Evolutionary conservation across 352 stramenopile species (phyloP).

Genomic region (Globisporangium ultimum): DNA sequence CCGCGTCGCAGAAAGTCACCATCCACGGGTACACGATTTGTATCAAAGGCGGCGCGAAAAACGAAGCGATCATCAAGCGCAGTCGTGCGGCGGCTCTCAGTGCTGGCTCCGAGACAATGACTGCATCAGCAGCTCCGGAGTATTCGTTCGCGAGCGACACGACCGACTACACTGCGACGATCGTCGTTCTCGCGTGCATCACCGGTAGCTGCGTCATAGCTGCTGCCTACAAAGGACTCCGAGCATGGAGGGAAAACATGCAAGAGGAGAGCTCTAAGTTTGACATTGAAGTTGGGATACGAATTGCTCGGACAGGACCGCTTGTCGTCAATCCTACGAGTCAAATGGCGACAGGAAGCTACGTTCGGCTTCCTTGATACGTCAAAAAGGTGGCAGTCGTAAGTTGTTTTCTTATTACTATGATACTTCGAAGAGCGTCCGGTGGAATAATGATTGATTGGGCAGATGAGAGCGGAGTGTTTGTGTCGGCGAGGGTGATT

Average conservation of each 20-base stretch:
- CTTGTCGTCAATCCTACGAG: neutral
- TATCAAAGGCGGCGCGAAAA: constrained; percentile 1
- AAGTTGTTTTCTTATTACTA: too few species aligned
- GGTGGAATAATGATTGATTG: too few species aligned
- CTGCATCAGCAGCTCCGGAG: neutral
- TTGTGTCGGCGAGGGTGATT: neutral
- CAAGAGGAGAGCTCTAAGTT: neutral
- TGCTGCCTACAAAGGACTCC: neutral
- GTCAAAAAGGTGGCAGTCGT: too few species aligned
- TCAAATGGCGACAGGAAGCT: neutral
- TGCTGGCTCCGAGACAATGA: neutral
- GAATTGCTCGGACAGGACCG: neutral
- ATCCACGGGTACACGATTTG: constrained; percentile 8
- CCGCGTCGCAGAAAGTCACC: neutral
- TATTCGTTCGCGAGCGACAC: neutral
- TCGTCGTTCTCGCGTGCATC: neutral
- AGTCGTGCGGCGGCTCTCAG: neutral
- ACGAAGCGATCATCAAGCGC: constrained; percentile 6
- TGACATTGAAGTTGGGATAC: neutral
- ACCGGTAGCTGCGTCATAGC: neutral
- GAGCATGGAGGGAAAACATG: neutral
- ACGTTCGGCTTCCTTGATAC: too few species aligned
- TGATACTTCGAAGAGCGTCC: too few species aligned
- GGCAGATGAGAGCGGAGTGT: neutral
- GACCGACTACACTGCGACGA: neutral